Percentiles rank a stretch among this genome's conserved stretches.
Conservation (phyloP, 208 protist species). For the Acanthamoeba culbertsoni region DNA sequence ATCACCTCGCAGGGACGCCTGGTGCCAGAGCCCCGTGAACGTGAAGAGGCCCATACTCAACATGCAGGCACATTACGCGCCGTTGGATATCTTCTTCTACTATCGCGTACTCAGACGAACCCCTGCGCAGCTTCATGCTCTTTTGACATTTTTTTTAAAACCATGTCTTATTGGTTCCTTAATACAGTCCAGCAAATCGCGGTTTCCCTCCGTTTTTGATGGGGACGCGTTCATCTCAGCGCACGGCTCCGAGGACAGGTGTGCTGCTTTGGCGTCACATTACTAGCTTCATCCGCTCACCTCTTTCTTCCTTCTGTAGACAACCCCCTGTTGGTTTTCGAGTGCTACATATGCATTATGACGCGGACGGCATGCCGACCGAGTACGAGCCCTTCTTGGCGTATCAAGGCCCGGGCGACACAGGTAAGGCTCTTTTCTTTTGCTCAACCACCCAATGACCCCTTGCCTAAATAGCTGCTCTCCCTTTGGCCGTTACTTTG, state of each 20-base stretch:
- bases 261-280: no score
- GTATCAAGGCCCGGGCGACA: constrained; percentile 19
- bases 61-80: constrained; percentile 31
- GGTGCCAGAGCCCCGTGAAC: constrained; percentile 16
- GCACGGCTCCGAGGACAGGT: constrained; percentile 40
- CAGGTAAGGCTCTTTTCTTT: no score
- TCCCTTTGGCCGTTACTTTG: no score
- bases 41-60: neutral
- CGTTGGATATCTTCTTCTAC: constrained; percentile 51
- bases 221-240: constrained; percentile 5
- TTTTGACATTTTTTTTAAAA: no score
- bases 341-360: neutral
- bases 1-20: constrained; percentile 48
- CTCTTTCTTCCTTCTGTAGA: neutral
- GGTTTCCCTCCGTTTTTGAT: neutral
- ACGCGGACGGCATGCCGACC: neutral
- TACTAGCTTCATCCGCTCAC: no score
- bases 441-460: no score
- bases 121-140: no score
- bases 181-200: neutral
- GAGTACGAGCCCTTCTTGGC: constrained; percentile 13
- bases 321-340: neutral
- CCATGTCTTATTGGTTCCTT: no score
- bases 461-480: no score
- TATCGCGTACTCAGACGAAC: neutral